phyloP scores from a whole-genome alignment of 768 basidiomycete genomes.

The Suillus lakei region DNA sequence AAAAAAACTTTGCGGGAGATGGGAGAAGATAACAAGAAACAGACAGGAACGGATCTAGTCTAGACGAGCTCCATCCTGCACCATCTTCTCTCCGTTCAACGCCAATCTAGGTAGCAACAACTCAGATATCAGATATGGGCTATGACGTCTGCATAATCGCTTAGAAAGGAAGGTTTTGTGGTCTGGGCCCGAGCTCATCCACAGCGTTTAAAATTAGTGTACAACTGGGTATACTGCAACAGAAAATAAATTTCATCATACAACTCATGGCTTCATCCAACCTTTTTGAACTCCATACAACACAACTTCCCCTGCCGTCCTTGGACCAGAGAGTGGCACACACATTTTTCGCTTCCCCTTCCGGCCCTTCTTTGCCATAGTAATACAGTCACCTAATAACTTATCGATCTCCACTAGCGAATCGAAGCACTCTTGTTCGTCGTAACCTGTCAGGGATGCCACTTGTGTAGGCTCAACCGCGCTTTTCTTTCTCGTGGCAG shows the following conservation, averaged over 20 bases:
- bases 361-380: constrained; percentile 36
- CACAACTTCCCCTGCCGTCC: constrained; percentile 65
- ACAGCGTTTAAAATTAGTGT: neutral
- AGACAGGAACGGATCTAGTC: constrained; percentile 4
- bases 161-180: constrained; percentile 20
- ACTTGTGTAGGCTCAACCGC: constrained; percentile 18
- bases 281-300: constrained; percentile 62
- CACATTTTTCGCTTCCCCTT: constrained; percentile 42
- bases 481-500: constrained; percentile 46
- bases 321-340: constrained; percentile 20
- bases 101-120: constrained; percentile 9
- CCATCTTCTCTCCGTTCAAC: constrained; percentile 10
- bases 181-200: neutral
- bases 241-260: neutral
- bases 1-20: constrained; percentile 10
- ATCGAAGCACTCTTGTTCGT: constrained; percentile 71
- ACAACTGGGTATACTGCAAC: neutral
- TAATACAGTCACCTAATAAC: constrained; percentile 54
- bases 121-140: constrained; percentile 6
- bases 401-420: constrained; percentile 70
- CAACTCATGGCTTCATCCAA: constrained; percentile 52
- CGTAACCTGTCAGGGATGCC: constrained; percentile 43
- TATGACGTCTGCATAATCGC: constrained; percentile 10
- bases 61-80: constrained; percentile 8
- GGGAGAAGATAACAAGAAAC: constrained; percentile 9